Evolutionary conservation across 805 yeast species (phyloP).

Genomic region (Phaffomyces opuntiae): DNA sequence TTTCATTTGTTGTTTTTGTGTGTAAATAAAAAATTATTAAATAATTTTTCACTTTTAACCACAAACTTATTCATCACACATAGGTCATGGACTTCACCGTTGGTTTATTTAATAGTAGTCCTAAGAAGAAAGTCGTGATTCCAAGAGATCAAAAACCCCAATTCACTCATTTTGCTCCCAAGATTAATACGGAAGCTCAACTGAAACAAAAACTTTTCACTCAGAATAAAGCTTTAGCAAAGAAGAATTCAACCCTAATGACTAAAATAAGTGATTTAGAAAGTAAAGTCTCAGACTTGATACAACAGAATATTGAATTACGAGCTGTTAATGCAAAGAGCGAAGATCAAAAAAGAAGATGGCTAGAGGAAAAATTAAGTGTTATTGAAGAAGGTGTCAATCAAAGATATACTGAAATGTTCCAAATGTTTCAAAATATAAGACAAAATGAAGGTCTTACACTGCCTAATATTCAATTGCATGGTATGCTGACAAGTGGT

Average conservation of each 20-base stretch:
- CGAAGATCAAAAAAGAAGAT: conserved; percentile 24
- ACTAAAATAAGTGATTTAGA: conserved; percentile 48
- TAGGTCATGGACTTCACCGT: conserved; percentile 21
- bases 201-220: conserved; percentile 22
- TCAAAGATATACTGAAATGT: conserved; percentile 38
- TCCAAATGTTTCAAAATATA: conserved; percentile 34
- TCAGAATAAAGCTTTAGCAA: conserved; percentile 52
- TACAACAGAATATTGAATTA: conserved; percentile 41
- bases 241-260: conserved; percentile 47
- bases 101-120: conserved; percentile 15
- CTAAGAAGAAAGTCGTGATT: conserved; percentile 8
- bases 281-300: conserved; percentile 38
- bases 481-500: background rate
- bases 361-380: conserved; percentile 31
- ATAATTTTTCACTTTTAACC: too few relatives aligned
- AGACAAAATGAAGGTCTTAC: conserved; percentile 35
- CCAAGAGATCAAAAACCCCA: conserved; percentile 7
- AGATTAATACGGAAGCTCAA: conserved; percentile 6
- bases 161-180: conserved; percentile 4
- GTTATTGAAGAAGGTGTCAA: conserved; percentile 35
- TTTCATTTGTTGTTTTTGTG: too few relatives aligned
- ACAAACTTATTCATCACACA: too few relatives aligned
- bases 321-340: conserved; percentile 29
- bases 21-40: too few relatives aligned
- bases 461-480: conserved; percentile 9